Percentiles rank a stretch among this genome's conserved stretches.
Evolutionary conservation across 2,329 filamentous ascomycete genomes (phyloP).

Genomic region (Xylaria sp.): DNA sequence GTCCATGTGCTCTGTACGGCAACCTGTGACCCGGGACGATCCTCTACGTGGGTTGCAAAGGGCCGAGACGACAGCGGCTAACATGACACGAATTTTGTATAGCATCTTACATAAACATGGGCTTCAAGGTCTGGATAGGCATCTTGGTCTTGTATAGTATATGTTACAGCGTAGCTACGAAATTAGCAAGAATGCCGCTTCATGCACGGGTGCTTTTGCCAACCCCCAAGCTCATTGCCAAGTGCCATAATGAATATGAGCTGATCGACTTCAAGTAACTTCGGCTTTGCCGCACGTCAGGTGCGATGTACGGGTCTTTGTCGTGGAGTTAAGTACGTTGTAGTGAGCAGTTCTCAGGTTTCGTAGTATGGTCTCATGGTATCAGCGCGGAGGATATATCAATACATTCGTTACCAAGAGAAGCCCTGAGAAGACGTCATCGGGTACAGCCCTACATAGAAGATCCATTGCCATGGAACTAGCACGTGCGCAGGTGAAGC

Average conservation of each 20-base stretch:
- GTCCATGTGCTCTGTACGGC: conserved; percentile 33
- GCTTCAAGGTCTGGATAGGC: background rate
- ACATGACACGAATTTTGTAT: conserved; percentile 26
- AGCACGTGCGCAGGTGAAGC: conserved; percentile 15
- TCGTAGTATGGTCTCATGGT: conserved; percentile 4
- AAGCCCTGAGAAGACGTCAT: background rate
- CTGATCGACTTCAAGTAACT: background rate
- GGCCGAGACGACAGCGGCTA: conserved; percentile 20
- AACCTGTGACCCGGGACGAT: conserved; percentile 35
- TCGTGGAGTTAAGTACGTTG: background rate
- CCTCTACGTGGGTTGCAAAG: conserved; percentile 28
- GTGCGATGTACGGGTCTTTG: background rate
- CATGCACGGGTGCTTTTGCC: background rate
- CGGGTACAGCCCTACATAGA: background rate
- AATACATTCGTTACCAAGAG: background rate
- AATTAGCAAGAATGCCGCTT: background rate
- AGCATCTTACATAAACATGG: conserved; percentile 30
- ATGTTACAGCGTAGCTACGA: background rate
- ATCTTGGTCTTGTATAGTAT: conserved; percentile 12
- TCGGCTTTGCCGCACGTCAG: conserved; percentile 2
- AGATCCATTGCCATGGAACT: background rate
- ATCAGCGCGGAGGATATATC: conserved; percentile 5
- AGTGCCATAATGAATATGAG: background rate
- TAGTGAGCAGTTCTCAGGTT: conserved; percentile 9
- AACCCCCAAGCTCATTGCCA: background rate